phyloP scores from a whole-genome alignment of 768 basidiomycete species.

The Flagelloscypha sp. region DNA sequence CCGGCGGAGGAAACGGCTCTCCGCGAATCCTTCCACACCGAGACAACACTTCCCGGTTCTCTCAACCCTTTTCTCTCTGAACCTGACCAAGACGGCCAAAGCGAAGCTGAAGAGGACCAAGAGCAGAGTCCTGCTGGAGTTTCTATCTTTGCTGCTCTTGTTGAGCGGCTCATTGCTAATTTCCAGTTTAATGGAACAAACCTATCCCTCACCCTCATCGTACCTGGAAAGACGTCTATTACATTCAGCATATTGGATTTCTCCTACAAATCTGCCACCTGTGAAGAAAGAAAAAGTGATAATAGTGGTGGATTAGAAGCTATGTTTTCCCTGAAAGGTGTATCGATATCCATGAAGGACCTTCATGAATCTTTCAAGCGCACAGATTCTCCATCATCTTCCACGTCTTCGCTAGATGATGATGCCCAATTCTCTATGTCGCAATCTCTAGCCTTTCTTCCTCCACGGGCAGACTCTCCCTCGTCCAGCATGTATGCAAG shows the following conservation, averaged over 20 bases:
- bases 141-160: slow-evolving; percentile 71
- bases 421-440: slow-evolving; percentile 62
- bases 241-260: slow-evolving; percentile 50
- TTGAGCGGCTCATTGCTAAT: slow-evolving; percentile 69
- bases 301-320: too few relatives aligned
- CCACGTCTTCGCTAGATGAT: slow-evolving; percentile 58
- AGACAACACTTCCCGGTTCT: slow-evolving; percentile 60
- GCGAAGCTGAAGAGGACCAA: slow-evolving; percentile 27
- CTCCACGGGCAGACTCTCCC: slow-evolving; percentile 36
- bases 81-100: slow-evolving; percentile 15
- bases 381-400: slow-evolving; percentile 41
- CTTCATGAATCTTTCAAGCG: slow-evolving; percentile 3
- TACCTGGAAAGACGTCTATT: slow-evolving; percentile 54
- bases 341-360: too few relatives aligned
- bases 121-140: slow-evolving; percentile 67
- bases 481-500: slow-evolving; percentile 75
- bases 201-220: slow-evolving; percentile 59
- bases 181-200: slow-evolving; percentile 72
- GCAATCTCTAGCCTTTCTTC: slow-evolving; percentile 61
- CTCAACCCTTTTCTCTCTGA: slow-evolving; percentile 46
- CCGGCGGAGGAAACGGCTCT: slow-evolving; percentile 63
- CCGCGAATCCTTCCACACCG: slow-evolving; percentile 57
- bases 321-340: too few relatives aligned
- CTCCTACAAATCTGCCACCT: too few relatives aligned
- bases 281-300: too few relatives aligned